These are phyloP conservation scores for Jackrogersella multiformis DNA, from an alignment of 495 filamentous ascomycete genomes.

Conservation along the genomic window DNA sequence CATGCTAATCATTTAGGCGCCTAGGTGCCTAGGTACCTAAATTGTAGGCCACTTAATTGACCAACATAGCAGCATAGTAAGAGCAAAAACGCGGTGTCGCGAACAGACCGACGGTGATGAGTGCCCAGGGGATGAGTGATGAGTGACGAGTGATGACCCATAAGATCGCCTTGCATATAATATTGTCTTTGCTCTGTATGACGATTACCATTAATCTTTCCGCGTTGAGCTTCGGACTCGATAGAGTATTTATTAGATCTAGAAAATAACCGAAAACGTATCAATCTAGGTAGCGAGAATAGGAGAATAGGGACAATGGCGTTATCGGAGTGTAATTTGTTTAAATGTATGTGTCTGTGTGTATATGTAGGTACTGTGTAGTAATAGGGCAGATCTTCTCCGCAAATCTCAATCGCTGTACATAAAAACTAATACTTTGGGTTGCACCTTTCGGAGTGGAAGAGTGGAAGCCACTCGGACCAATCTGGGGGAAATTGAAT, in stretches of 20 bases:
- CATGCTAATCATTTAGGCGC: conserved; percentile 4
- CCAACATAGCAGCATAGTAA: no score
- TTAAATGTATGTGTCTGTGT: conserved; percentile 37
- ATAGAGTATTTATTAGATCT: conserved; percentile 15
- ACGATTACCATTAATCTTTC: conserved; percentile 23
- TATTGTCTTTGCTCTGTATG: conserved; percentile 17
- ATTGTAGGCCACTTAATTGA: neutral
- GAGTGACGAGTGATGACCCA: no score
- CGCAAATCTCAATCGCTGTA: no score
- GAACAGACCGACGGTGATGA: conserved; percentile 3
- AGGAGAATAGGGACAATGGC: conserved; percentile 10
- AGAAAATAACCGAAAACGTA: conserved; percentile 10
- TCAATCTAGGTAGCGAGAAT: neutral
- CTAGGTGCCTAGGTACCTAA: neutral
- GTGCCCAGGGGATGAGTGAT: no score
- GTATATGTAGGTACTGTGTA: no score
- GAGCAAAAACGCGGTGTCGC: conserved; percentile 9
- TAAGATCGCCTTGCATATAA: conserved; percentile 10
- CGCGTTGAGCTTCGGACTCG: conserved; percentile 13
- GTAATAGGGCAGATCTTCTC: conserved; percentile 42
- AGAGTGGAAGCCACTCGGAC: conserved; percentile 29
- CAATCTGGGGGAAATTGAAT: conserved; percentile 39
- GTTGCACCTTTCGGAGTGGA: neutral
- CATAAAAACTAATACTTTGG: neutral
- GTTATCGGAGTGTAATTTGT: conserved; percentile 10